Evolutionary conservation across 2,329 filamentous ascomycete genomes (phyloP).

Genomic region (Botrytis galanthina): DNA sequence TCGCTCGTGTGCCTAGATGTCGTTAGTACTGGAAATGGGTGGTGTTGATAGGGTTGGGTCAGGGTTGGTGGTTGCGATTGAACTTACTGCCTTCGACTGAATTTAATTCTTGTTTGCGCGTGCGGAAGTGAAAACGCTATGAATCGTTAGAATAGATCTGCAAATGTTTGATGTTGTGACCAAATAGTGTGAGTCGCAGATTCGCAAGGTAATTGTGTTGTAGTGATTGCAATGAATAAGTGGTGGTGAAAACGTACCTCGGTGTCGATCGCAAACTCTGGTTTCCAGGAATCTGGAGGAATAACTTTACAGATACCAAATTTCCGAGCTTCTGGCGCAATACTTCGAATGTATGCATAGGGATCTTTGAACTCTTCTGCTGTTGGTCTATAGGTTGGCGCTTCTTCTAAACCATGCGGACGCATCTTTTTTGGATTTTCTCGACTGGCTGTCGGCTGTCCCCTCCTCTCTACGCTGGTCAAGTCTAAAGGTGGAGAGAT

Average conservation of each 20-base stretch:
- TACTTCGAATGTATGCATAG: conserved; percentile 89
- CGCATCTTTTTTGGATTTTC: conserved; percentile 75
- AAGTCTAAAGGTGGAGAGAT: conserved; percentile 66
- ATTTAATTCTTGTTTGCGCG: conserved; percentile 93
- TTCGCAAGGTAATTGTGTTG: background rate
- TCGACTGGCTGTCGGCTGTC: conserved; percentile 72
- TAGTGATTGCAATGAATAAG: background rate
- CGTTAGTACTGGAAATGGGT: conserved; percentile 29
- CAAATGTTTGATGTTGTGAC: background rate
- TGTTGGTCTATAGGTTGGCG: conserved; percentile 85
- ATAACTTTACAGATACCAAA: conserved; percentile 96
- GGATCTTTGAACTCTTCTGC: conserved; percentile 95
- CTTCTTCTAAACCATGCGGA: conserved; percentile 82
- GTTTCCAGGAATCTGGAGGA: conserved; percentile 90
- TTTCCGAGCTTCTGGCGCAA: conserved; percentile 77
- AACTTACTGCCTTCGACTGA: conserved; percentile 91
- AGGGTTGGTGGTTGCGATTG: conserved; percentile 15
- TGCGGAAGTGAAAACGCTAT: conserved; percentile 95
- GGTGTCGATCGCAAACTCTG: conserved; percentile 92
- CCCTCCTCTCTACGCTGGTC: conserved; percentile 86
- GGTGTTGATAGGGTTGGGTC: background rate
- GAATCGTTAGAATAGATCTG: conserved; percentile 32
- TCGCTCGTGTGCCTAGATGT: conserved; percentile 78
- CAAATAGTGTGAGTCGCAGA: background rate
- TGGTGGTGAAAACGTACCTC: conserved; percentile 59